Conservation (phyloP, 805 yeast genomes). For the Saccharomycopsis sp. region DNA sequence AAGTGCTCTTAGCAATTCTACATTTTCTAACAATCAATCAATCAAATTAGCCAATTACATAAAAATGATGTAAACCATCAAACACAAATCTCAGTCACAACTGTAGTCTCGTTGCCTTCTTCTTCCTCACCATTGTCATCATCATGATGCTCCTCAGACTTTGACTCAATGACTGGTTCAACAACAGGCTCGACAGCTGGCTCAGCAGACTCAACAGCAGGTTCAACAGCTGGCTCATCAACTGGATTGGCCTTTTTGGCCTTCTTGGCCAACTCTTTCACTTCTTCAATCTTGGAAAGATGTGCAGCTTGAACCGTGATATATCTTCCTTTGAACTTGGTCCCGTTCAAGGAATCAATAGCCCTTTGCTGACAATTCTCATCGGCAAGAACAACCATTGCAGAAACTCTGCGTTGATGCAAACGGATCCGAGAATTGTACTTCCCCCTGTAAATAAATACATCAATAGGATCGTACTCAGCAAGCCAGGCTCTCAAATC, state of each 20-base stretch:
- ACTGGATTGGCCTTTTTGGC: conserved; percentile 4
- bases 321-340: conserved; percentile 31
- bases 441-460: conserved; percentile 38
- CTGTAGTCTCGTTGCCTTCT: too few species aligned
- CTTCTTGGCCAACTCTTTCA: conserved; percentile 28
- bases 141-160: not conserved
- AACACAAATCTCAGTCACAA: too few species aligned
- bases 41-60: too few species aligned
- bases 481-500: conserved; percentile 35
- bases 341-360: conserved; percentile 30
- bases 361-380: conserved; percentile 37
- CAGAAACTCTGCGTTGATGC: conserved; percentile 35
- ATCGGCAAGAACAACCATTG: conserved; percentile 41
- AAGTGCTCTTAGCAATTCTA: too few species aligned
- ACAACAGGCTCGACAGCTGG: too few species aligned
- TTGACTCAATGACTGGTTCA: not conserved
- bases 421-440: conserved; percentile 23
- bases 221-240: not conserved
- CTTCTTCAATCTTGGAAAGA: conserved; percentile 36
- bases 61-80: too few species aligned
- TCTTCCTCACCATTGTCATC: conserved; percentile 1
- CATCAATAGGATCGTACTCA: conserved; percentile 37
- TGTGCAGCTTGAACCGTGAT: conserved; percentile 34
- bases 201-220: not conserved
- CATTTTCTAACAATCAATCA: too few species aligned